phyloP scores from a whole-genome alignment of 768 basidiomycete species.

The Leccinum truebloodii region DNA sequence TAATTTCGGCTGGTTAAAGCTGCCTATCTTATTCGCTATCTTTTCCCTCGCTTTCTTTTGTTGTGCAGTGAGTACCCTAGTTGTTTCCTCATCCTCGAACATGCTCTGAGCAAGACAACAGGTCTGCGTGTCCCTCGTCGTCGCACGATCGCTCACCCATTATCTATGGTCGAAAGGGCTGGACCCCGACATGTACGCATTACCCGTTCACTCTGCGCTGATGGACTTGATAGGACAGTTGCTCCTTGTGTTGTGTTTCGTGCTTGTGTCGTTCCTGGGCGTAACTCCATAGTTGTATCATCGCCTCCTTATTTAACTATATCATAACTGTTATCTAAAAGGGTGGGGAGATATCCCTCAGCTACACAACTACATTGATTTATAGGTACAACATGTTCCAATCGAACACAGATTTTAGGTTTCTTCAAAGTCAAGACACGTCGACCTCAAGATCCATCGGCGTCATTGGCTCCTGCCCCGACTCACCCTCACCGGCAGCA shows the following conservation, averaged over 20 bases:
- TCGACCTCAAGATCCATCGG: slow-evolving; percentile 41
- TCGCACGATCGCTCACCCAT: slow-evolving; percentile 67
- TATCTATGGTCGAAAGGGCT: slow-evolving; percentile 75
- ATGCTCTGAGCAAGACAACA: slow-evolving; percentile 32
- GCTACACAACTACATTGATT: slow-evolving; percentile 1
- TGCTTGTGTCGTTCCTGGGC: slow-evolving; percentile 55
- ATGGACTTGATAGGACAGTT: slow-evolving; percentile 86
- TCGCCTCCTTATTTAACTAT: background rate
- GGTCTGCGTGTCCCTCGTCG: slow-evolving; percentile 68
- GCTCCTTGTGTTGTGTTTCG: slow-evolving; percentile 75
- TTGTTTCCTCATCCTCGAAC: slow-evolving; percentile 1
- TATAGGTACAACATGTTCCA: background rate
- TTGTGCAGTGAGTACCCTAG: slow-evolving; percentile 58
- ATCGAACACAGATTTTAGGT: slow-evolving; percentile 25
- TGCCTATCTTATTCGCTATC: slow-evolving; percentile 67
- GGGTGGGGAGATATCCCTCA: background rate
- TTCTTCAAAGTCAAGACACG: slow-evolving; percentile 39
- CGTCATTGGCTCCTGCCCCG: slow-evolving; percentile 36
- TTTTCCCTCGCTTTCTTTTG: slow-evolving; percentile 74
- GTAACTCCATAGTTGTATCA: slow-evolving; percentile 12
- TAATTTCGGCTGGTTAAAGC: slow-evolving; percentile 73
- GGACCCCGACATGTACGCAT: slow-evolving; percentile 91
- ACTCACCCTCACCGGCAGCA: slow-evolving; percentile 30
- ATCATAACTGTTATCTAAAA: background rate
- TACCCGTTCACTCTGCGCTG: slow-evolving; percentile 89